Base-by-base conservation (phyloP, 1,284 basidiomycete genomes). In the Ustilago esculenta region DNA sequence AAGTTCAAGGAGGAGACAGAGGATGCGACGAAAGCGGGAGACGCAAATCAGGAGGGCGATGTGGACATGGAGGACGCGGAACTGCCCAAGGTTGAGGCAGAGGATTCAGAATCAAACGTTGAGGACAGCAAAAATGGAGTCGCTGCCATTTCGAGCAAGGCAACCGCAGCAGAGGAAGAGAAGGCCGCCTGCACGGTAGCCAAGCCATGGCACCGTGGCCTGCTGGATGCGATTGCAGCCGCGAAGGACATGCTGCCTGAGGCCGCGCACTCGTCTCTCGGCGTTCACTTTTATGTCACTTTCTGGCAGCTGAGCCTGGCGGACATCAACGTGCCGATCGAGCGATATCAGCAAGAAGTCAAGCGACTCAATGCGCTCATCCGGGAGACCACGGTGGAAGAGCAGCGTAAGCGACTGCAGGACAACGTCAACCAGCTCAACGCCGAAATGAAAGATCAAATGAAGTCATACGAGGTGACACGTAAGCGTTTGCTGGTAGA, bases 401-500 rank as follows among this genome's bases (percentile, higher is more conserved):
- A 72, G 2, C 73, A 77, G 40, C 73, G 73, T 14, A 73, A 61
- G 33, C 75, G 75, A 3, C 50, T 81, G 15, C 72, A 76, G 24
- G 75, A 81, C 25, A 78, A 67, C 30, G 59, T 74, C n/a, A 45
- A 39, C 15, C 72, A 78, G 50, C 80, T 82, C 43, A 67, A 71
- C 18, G 71, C 84, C 61, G 91, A 92, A 81, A 86, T 88, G 76
- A 91, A 90, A 77, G 88, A 90, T 64, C 91, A 92, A 81, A 88
- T 88, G 11, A 86, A 86, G 14, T 87, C 87, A 20, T 86, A 90
- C 40, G 86, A 85, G 30, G 90, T 88, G 72, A 92, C 91, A 1
- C 85, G 89, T 73, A 90, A 89, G 74, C 88, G 94, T 18, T 81
- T 95, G 20, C 85, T 86, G 29, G 86, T 87, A 12, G 96, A 98